Percentiles rank a stretch among this genome's conserved stretches.
Conservation (phyloP, 768 basidiomycete genomes). For the Mycena olivaceomarginata region DNA sequence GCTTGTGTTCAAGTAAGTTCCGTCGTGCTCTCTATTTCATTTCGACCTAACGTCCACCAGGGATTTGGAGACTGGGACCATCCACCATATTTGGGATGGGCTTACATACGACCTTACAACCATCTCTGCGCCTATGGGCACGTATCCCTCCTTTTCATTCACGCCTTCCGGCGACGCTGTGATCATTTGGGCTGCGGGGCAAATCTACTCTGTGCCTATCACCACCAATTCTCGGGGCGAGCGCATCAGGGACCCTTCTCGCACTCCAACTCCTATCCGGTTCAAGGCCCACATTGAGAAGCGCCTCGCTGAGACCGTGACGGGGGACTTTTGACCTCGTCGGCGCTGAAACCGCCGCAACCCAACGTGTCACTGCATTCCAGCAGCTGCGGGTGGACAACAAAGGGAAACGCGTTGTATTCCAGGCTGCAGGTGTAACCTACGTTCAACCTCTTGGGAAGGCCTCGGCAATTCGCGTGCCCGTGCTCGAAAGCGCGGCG, state of each 20-base stretch:
- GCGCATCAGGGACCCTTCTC: slow-evolving; percentile 58
- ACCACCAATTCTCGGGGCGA: slow-evolving; percentile 72
- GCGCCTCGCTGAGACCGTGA: slow-evolving; percentile 77
- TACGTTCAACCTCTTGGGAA: slow-evolving; percentile 68
- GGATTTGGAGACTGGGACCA: slow-evolving; percentile 79
- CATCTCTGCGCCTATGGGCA: slow-evolving; percentile 86
- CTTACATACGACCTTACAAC: slow-evolving; percentile 78
- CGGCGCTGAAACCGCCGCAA: slow-evolving; percentile 71
- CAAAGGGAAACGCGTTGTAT: slow-evolving; percentile 72
- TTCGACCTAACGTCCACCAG: slow-evolving; percentile 55
- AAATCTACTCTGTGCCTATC: slow-evolving; percentile 80
- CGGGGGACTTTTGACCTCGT: slow-evolving; percentile 70
- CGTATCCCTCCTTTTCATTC: slow-evolving; percentile 86
- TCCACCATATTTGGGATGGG: slow-evolving; percentile 81
- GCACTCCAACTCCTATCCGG: slow-evolving; percentile 67
- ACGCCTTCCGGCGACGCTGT: slow-evolving; percentile 75
- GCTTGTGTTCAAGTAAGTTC: slow-evolving; percentile 79
- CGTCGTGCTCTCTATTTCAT: slow-evolving; percentile 21
- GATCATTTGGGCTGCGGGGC: slow-evolving; percentile 85
- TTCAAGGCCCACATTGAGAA: slow-evolving; percentile 81
- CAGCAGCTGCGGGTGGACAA: slow-evolving; percentile 76
- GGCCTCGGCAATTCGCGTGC: slow-evolving; percentile 60
- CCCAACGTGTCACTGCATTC: slow-evolving; percentile 77
- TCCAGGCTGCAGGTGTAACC: slow-evolving; percentile 80
- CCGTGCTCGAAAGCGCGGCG: slow-evolving; percentile 66